Conservation (phyloP, 1,139 yeast species). For the Hansenula sp. region DNA sequence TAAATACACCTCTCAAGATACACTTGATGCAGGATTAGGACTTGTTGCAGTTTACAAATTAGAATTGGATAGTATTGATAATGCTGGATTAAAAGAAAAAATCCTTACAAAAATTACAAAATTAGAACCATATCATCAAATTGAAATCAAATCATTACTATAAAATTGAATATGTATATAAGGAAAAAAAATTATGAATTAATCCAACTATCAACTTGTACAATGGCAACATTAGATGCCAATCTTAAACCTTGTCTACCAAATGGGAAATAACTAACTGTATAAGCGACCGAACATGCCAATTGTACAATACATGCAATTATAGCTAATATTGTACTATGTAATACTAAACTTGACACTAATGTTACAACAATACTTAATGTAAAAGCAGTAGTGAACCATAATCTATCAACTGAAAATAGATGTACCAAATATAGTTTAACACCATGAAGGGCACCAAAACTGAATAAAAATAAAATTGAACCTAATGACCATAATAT, state of each 20-base stretch:
- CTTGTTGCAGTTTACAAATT: conserved; percentile 13
- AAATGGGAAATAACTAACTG: conserved; percentile 60
- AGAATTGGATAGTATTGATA: conserved; percentile 12
- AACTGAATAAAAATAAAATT: conserved; percentile 49
- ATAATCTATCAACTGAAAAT: conserved; percentile 44
- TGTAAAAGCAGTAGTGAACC: conserved; percentile 45
- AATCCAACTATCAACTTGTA: conserved; percentile 59
- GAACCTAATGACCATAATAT: conserved; percentile 60
- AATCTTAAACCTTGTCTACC: conserved; percentile 52
- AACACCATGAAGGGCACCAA: conserved; percentile 55
- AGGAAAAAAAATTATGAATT: conserved; percentile 25
- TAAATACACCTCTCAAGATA: conserved; percentile 8
- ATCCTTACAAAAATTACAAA: conserved; percentile 7
- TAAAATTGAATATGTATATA: background rate
- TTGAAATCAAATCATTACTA: background rate
- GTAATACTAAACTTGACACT: conserved; percentile 41
- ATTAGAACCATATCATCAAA: conserved; percentile 15
- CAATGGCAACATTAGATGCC: conserved; percentile 50
- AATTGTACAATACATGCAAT: conserved; percentile 49
- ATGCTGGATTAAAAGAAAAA: conserved; percentile 9
- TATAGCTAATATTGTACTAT: conserved; percentile 44
- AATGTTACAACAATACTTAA: conserved; percentile 48
- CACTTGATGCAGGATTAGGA: conserved; percentile 12
- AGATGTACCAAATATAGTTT: conserved; percentile 44
- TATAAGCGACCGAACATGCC: conserved; percentile 49